Base-by-base conservation (phyloP, 306 rosid genomes). In the Cajanus cajan region DNA sequence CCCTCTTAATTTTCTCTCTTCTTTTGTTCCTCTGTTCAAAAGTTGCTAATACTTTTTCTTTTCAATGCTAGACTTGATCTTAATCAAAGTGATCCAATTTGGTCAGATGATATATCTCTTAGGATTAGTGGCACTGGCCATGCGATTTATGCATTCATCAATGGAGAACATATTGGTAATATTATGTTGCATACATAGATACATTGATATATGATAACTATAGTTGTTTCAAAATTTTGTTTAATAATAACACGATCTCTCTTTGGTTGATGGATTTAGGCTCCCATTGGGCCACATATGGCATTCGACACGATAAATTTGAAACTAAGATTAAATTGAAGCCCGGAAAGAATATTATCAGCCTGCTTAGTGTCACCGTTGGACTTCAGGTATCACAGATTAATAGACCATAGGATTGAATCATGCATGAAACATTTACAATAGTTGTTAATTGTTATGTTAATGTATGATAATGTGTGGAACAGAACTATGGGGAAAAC, bases 151-250 rank as follows among this genome's bases (percentile, higher is more conserved):
- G 87, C 87, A 8, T 87, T 63, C 31, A 33, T 82, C 21, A 90
- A 90, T 39, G 94, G 90, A n/a, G 33, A 84, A 66, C 73, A 86
- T 78, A 8, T 74, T 16, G 88, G 93, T 89, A 83, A 50, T 14
- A 21, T 25, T 15, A 11, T 63, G 14, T 63, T 41, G 2, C 2
- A 28, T 28, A 1, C 2, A 28, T 28, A 1, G 16, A 2, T 24
- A 14, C 2, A 28, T 28, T 28, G 16, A 2, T 24, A 14, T 62
- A 9, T 34, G 36, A 24, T 14, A 33, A 8, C 6, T 22, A 33
- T 8, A 9, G 11, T 50, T 52, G 7, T 10, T n/a, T 16, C 9
- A 34, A 0, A 36, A 6, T 51, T 34, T 19, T n/a, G 7, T 63
- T 36, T 6, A 16, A 52, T 6, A 16, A 52, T 18, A 63, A 24